Conservation (phyloP, 768 basidiomycete genomes). For the Arthromyces matolae region DNA sequence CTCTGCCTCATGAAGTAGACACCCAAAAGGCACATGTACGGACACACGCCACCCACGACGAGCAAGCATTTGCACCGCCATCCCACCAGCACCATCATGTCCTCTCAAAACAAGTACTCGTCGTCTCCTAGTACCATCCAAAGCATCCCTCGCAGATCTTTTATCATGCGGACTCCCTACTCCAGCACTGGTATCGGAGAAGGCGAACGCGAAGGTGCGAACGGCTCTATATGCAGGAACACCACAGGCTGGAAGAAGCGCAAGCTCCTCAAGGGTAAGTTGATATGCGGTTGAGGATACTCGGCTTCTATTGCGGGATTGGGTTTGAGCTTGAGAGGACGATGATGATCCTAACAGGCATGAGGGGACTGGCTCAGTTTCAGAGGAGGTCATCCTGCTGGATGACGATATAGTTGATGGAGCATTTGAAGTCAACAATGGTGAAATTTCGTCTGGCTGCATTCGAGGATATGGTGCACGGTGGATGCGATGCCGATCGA, state of each 20-base stretch:
- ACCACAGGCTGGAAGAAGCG: slow-evolving; percentile 75
- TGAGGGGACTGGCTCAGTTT: slow-evolving; percentile 6
- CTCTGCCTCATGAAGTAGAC: slow-evolving; percentile 13
- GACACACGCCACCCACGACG: slow-evolving; percentile 68
- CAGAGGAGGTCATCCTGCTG: background rate
- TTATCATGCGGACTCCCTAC: slow-evolving; percentile 5
- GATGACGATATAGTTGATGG: slow-evolving; percentile 20
- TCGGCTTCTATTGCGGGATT: slow-evolving; percentile 4
- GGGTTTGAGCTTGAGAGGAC: slow-evolving; percentile 1
- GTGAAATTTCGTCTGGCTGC: slow-evolving; percentile 22
- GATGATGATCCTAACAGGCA: slow-evolving; percentile 5
- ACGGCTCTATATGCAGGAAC: slow-evolving; percentile 82
- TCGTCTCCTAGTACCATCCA: slow-evolving; percentile 23
- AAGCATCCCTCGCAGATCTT: slow-evolving; percentile 4
- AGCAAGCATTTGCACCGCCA: slow-evolving; percentile 76
- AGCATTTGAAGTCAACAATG: background rate
- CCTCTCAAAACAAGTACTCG: slow-evolving; percentile 62
- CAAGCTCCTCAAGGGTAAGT: slow-evolving; percentile 65
- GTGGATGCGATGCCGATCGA: slow-evolving; percentile 74
- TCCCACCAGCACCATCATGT: slow-evolving; percentile 71
- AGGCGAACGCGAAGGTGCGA: slow-evolving; percentile 56
- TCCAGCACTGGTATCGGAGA: slow-evolving; percentile 18
- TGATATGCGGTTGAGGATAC: background rate
- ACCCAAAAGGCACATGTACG: slow-evolving; percentile 51
- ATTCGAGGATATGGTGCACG: slow-evolving; percentile 63